Conservation (phyloP, 441 rosid genomes). For the Gossypium trilobum region DNA sequence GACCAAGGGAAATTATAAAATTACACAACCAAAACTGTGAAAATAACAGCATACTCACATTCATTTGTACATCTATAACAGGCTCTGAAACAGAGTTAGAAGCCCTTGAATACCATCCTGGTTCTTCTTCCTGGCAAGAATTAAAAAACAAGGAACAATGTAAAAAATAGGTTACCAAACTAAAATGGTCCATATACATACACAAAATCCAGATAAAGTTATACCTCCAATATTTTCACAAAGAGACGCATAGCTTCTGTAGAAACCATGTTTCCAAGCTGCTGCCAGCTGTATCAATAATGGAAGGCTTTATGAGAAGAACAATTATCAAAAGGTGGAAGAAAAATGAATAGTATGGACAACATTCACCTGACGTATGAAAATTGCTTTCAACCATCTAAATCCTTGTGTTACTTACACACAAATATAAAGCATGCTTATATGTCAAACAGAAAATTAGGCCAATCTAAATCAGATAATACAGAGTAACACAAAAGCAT, state of each 20-base stretch:
- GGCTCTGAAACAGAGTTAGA: slow-evolving; percentile 64
- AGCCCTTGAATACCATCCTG: slow-evolving; percentile 91
- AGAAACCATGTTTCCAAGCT: slow-evolving; percentile 80
- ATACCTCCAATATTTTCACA: slow-evolving; percentile 94
- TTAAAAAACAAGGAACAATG: slow-evolving; percentile 7
- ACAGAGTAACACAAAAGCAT: background rate
- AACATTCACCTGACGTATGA: background rate
- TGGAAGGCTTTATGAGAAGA: slow-evolving; percentile 12
- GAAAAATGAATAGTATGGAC: background rate
- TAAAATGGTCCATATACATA: slow-evolving; percentile 3
- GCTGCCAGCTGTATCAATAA: slow-evolving; percentile 67
- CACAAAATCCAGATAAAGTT: slow-evolving; percentile 8
- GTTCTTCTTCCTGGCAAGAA: slow-evolving; percentile 80
- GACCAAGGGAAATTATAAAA: background rate
- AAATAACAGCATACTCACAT: slow-evolving; percentile 45
- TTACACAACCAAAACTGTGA: background rate
- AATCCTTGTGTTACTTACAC: background rate
- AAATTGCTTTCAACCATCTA: background rate
- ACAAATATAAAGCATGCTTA: background rate
- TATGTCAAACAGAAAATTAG: background rate
- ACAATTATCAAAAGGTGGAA: background rate
- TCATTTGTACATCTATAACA: slow-evolving; percentile 53
- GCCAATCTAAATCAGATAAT: background rate
- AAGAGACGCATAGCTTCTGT: slow-evolving; percentile 99
- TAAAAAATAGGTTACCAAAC: background rate